Evolutionary conservation across 352 stramenopile genomes (phyloP).

Genomic region (Pythium biforme): DNA sequence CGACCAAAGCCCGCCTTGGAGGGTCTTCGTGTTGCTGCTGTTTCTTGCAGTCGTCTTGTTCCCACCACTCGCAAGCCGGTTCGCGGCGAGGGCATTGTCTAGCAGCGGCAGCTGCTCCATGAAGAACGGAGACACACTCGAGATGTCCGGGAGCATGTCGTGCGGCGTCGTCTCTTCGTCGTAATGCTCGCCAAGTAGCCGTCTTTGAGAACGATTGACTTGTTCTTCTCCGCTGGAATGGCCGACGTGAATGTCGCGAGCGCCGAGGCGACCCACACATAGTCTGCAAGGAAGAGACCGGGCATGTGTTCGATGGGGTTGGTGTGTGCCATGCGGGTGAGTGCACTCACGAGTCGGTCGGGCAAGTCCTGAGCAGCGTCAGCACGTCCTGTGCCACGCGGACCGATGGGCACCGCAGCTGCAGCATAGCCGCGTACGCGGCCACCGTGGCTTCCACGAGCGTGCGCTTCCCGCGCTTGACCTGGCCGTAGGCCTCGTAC

Average conservation of each 20-base stretch:
- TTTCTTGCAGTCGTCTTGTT: not conserved
- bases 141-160: not conserved
- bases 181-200: slow-evolving; percentile 14
- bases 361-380: not conserved
- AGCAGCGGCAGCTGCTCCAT: slow-evolving; percentile 14
- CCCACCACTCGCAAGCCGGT: not conserved
- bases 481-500: slow-evolving; percentile 3
- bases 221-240: not conserved
- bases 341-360: not conserved
- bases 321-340: not conserved
- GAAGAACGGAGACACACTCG: slow-evolving; percentile 1
- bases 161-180: slow-evolving; percentile 11
- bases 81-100: slow-evolving; percentile 8
- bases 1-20: not conserved
- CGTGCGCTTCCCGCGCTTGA: slow-evolving; percentile 7
- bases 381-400: not conserved
- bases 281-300: slow-evolving; percentile 6
- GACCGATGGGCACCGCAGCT: slow-evolving; percentile 10
- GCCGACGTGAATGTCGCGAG: slow-evolving; percentile 6
- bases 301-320: not conserved
- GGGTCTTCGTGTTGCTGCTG: not conserved
- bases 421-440: not conserved
- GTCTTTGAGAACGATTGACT: not conserved
- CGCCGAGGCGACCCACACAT: slow-evolving; percentile 1
- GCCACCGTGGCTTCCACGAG: slow-evolving; percentile 6